A percentile compares a stretch with the other conserved stretches of the same genome.
phyloP scores from a whole-genome alignment of 306 rosid genomes.

The Rosa rugosa region DNA sequence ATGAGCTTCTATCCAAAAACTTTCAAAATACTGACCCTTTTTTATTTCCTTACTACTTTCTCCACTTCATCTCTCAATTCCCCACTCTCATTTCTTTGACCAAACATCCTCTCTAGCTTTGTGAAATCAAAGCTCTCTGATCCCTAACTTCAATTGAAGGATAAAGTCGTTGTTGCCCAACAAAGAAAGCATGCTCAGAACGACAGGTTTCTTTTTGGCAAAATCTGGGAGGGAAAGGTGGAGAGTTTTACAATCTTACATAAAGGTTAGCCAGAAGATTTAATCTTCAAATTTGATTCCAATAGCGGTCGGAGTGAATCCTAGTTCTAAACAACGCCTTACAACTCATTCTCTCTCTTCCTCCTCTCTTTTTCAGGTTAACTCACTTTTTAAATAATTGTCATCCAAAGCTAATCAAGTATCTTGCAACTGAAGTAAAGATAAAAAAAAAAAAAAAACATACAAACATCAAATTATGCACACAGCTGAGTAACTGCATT shows the following conservation, averaged over 20 bases:
- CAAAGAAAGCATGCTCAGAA: not conserved
- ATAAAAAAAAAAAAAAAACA: no score
- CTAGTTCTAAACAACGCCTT: not conserved
- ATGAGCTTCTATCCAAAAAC: not conserved
- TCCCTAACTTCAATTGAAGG: not conserved
- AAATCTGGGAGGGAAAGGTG: not conserved
- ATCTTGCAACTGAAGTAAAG: not conserved
- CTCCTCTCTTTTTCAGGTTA: not conserved
- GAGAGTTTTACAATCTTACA: not conserved
- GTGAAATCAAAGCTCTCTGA: not conserved
- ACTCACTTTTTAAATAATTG: not conserved
- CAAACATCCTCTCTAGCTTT: not conserved
- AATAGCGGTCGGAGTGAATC: not conserved
- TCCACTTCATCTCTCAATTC: not conserved
- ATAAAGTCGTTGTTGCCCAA: not conserved
- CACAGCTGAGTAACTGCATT: not conserved
- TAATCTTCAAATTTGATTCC: not conserved
- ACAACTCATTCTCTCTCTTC: not conserved
- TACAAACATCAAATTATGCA: not conserved
- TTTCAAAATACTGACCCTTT: not conserved
- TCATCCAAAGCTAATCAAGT: not conserved
- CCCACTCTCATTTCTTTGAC: not conserved
- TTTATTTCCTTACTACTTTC: not conserved
- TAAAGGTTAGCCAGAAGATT: not conserved
- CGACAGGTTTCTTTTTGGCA: not conserved